These are phyloP conservation scores for Vigna radiata DNA, from an alignment of 306 rosid genomes.

Conservation along the genomic window DNA sequence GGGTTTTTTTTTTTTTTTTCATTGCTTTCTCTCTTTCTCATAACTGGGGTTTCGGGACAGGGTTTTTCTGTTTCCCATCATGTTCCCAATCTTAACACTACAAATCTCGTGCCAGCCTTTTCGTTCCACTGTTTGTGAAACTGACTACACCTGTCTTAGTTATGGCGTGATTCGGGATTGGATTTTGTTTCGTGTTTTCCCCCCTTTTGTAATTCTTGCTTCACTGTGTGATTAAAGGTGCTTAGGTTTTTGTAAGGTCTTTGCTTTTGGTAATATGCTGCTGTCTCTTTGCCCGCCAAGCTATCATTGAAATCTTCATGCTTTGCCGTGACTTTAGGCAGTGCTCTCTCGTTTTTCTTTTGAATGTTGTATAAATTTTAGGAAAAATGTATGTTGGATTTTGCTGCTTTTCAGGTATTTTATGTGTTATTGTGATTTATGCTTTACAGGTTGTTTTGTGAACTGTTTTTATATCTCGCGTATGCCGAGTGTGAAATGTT, in stretches of 20 bases:
- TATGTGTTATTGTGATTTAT: not conserved
- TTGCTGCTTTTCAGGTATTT: not conserved
- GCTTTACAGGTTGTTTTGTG: not conserved
- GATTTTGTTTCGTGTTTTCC: not conserved
- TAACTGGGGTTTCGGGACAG: not conserved
- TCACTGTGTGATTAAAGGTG: not conserved
- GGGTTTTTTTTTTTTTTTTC: constrained; percentile 52
- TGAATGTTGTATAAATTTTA: not conserved
- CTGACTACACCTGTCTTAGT: not conserved
- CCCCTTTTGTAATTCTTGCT: not conserved
- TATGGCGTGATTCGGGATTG: not conserved
- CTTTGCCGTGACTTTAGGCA: not conserved
- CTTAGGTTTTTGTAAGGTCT: not conserved
- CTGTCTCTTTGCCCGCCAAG: not conserved
- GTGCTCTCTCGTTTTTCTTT: not conserved
- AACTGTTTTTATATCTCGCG: not conserved
- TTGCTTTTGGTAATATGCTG: not conserved
- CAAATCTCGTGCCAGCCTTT: not conserved
- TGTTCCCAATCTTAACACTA: not conserved
- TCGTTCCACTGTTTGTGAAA: too few relatives aligned
- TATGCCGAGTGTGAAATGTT: not conserved
- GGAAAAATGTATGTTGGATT: not conserved
- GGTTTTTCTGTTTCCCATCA: constrained; percentile 32
- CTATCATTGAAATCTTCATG: not conserved
- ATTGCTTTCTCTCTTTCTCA: not conserved